Evolutionary conservation across 495 filamentous ascomycete genomes (phyloP).

Genomic region (Xylaria intraflava): DNA sequence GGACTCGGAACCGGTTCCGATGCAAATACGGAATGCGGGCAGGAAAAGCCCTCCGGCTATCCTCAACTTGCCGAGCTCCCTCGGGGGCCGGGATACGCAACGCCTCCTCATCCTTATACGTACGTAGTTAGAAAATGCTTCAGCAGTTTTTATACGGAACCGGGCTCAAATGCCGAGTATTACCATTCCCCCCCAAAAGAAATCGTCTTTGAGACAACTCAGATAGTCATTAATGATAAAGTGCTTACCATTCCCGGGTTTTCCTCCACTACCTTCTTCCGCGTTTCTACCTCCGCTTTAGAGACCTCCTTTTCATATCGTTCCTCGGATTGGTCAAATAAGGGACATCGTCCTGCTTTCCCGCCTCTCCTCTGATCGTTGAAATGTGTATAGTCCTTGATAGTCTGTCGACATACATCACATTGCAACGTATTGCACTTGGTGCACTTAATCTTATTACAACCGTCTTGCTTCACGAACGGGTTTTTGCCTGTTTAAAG

Average conservation of each 20-base stretch:
- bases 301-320: conserved; percentile 62
- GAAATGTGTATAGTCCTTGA: conserved; percentile 45
- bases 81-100: background rate
- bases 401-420: conserved; percentile 64
- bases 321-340: conserved; percentile 56
- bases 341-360: conserved; percentile 50
- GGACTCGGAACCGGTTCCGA: background rate
- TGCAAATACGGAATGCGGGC: background rate
- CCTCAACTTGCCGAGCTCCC: background rate
- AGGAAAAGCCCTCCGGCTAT: background rate
- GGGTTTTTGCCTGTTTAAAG: conserved; percentile 41
- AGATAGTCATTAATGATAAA: no score
- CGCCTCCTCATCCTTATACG: conserved; percentile 1
- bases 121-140: background rate
- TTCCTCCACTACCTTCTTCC: conserved; percentile 49
- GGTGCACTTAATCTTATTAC: conserved; percentile 76
- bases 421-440: conserved; percentile 59
- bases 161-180: background rate
- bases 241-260: conserved; percentile 49
- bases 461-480: conserved; percentile 71
- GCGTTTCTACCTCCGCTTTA: conserved; percentile 54
- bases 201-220: no score
- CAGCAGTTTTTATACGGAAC: background rate
- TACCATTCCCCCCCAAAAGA: background rate
- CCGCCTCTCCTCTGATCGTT: conserved; percentile 40